Percentiles rank a stretch among this genome's conserved stretches.
Conservation (phyloP, 345 rosid genomes). For the Camelina laxa region DNA sequence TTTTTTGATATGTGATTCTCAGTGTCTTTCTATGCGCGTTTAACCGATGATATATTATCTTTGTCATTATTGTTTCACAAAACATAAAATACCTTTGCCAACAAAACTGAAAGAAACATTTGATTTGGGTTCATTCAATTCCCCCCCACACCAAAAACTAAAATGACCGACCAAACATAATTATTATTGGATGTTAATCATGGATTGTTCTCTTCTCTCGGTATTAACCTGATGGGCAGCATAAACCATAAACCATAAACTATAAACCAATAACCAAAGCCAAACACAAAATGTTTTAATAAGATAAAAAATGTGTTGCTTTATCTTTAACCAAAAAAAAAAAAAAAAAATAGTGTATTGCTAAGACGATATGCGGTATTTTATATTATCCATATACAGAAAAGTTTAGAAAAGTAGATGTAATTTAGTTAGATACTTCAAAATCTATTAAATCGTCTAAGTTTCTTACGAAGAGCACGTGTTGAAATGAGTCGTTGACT, state of each 20-base stretch:
- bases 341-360: not conserved
- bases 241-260: too few relatives aligned
- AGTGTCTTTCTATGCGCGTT: not conserved
- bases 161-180: not conserved
- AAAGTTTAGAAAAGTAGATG: not conserved
- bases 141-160: not conserved
- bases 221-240: not conserved
- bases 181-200: not conserved
- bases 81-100: not conserved
- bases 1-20: not conserved
- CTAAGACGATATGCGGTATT: too few relatives aligned
- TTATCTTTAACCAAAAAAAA: too few relatives aligned
- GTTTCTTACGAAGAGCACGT: conserved; percentile 28
- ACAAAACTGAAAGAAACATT: not conserved
- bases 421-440: not conserved
- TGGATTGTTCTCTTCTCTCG: not conserved
- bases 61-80: not conserved
- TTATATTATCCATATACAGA: conserved; percentile 11
- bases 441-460: not conserved
- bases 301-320: not conserved
- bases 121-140: not conserved
- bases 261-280: not conserved
- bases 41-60: not conserved
- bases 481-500: conserved; percentile 25
- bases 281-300: not conserved